Evolutionary conservation across 2,329 filamentous ascomycete species (phyloP).

Genomic region (Ceratocystis huliohia): DNA sequence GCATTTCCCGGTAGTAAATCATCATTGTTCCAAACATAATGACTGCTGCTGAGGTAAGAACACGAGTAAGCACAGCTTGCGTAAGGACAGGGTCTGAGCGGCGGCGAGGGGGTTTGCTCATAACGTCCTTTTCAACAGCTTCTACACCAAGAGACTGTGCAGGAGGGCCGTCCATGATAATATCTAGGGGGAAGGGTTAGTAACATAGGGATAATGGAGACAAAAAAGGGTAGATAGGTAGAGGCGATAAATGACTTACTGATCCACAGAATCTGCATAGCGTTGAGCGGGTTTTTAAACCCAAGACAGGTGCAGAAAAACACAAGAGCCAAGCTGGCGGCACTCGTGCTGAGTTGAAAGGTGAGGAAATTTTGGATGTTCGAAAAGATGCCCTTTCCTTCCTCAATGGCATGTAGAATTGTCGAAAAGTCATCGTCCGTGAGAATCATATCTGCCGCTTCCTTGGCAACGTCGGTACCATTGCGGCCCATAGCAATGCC

Average conservation of each 20-base stretch:
- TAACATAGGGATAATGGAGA: not conserved
- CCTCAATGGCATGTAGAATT: conserved; percentile 89
- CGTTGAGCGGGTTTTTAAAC: conserved; percentile 89
- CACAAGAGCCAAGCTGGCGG: conserved; percentile 81
- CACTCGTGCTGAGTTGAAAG: conserved; percentile 94
- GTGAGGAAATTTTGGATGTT: conserved; percentile 99
- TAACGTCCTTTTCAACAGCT: conserved; percentile 83
- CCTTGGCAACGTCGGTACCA: conserved; percentile 94
- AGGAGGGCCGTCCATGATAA: conserved; percentile 97
- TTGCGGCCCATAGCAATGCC: conserved; percentile 93
- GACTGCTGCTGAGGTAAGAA: conserved; percentile 72
- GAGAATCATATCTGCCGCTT: conserved; percentile 85
- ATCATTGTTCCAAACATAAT: conserved; percentile 89
- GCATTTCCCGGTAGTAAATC: conserved; percentile 87
- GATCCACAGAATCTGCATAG: conserved; percentile 99
- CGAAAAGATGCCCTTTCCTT: conserved; percentile 98
- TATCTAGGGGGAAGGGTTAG: conserved; percentile 48
- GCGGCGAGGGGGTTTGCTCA: conserved; percentile 73
- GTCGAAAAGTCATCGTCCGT: conserved; percentile 84
- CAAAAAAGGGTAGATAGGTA: not conserved
- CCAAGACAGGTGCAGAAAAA: conserved; percentile 85
- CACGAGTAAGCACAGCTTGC: conserved; percentile 63
- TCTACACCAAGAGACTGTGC: conserved; percentile 96
- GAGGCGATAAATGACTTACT: conserved; percentile 50
- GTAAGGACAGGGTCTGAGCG: conserved; percentile 89